Evolutionary conservation across 1,139 yeast species (phyloP).

Genomic region (Meyerozyma sp.): DNA sequence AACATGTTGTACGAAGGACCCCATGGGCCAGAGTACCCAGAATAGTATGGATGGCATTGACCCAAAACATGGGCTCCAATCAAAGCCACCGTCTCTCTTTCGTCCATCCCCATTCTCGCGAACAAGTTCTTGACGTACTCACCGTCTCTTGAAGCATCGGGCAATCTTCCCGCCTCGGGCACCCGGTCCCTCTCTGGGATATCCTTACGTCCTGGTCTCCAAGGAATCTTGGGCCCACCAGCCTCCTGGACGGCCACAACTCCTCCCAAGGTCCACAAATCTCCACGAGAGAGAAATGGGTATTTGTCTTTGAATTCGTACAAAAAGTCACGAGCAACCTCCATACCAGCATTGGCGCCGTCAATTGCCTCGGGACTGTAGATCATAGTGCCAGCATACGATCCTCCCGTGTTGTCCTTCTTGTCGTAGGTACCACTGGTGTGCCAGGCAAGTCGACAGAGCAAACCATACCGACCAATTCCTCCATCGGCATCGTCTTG

Average conservation of each 20-base stretch:
- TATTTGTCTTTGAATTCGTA: slow-evolving; percentile 53
- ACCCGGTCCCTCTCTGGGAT: slow-evolving; percentile 30
- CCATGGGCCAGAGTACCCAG: slow-evolving; percentile 95
- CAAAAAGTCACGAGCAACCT: slow-evolving; percentile 60
- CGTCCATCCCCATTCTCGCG: slow-evolving; percentile 70
- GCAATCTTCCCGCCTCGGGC: slow-evolving; percentile 71
- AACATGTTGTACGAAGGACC: slow-evolving; percentile 83
- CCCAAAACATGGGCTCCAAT: slow-evolving; percentile 90
- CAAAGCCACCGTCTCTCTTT: slow-evolving; percentile 79
- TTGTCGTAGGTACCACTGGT: slow-evolving; percentile 64
- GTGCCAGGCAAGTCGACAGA: slow-evolving; percentile 76
- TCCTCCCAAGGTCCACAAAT: slow-evolving; percentile 83
- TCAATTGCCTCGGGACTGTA: slow-evolving; percentile 60
- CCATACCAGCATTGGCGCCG: slow-evolving; percentile 73
- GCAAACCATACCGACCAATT: slow-evolving; percentile 57
- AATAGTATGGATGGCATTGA: slow-evolving; percentile 56
- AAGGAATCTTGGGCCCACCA: slow-evolving; percentile 79
- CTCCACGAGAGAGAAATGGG: slow-evolving; percentile 84
- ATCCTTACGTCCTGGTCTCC: slow-evolving; percentile 83
- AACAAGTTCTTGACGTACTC: slow-evolving; percentile 65
- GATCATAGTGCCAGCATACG: slow-evolving; percentile 81
- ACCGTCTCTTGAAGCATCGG: slow-evolving; percentile 73
- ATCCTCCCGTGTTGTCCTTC: slow-evolving; percentile 63
- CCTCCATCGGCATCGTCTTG: slow-evolving; percentile 75
- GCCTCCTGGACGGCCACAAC: slow-evolving; percentile 81